phyloP scores from a whole-genome alignment of 805 yeast genomes.

The Wickerhamiella brachini region DNA sequence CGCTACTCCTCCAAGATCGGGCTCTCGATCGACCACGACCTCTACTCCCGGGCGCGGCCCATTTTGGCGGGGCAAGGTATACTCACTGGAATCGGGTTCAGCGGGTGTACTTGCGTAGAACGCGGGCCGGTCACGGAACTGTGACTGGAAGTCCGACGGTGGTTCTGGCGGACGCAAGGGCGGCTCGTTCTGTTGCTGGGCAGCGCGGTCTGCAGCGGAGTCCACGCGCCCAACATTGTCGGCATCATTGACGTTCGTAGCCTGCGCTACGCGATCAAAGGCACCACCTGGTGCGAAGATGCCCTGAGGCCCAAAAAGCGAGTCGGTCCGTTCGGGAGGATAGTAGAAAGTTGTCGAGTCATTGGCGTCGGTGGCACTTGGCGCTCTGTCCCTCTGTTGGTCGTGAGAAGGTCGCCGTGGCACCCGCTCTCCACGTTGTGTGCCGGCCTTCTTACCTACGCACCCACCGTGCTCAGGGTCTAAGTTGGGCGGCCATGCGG shows the following conservation, averaged over 20 bases:
- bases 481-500: neutral
- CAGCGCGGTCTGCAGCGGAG: neutral
- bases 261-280: no score
- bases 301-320: no score
- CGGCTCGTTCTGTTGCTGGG: no score
- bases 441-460: neutral
- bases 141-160: neutral
- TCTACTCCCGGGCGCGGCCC: neutral
- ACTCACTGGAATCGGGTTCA: neutral
- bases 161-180: neutral
- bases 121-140: neutral
- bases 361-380: no score
- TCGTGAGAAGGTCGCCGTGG: no score
- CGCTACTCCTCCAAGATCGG: no score
- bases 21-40: no score
- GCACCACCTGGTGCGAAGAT: no score
- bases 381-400: no score
- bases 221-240: neutral
- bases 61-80: neutral
- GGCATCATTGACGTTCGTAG: no score
- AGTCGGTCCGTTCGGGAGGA: no score
- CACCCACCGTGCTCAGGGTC: neutral
- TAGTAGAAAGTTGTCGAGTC: no score
- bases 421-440: neutral
- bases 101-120: neutral